Percentiles rank a stretch among this genome's conserved stretches.
These are phyloP conservation scores for Xylariomycetidae sp. DNA, from an alignment of 2,329 filamentous ascomycete genomes.

Conservation along the genomic window DNA sequence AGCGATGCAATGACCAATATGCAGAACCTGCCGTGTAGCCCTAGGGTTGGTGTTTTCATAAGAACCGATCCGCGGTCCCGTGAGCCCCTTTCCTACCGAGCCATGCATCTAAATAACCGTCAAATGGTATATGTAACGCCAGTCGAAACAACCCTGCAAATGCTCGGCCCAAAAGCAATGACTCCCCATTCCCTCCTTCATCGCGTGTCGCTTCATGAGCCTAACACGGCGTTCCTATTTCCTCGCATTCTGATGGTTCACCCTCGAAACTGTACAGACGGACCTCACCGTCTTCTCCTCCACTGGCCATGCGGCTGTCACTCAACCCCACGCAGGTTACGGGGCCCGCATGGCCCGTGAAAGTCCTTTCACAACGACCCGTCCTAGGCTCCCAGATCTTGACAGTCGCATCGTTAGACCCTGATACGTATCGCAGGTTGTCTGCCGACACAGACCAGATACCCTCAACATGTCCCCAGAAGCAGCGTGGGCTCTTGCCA, in stretches of 20 bases:
- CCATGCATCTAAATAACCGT: constrained; percentile 4
- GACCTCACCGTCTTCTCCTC: constrained; percentile 89
- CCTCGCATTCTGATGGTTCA: constrained; percentile 36
- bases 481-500: constrained; percentile 78
- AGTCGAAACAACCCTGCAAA: neutral
- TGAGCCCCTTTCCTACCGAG: no score
- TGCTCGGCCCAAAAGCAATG: no score
- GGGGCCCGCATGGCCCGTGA: constrained; percentile 82
- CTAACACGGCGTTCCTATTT: constrained; percentile 45
- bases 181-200: no score
- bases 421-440: constrained; percentile 79
- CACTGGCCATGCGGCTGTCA: constrained; percentile 83
- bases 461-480: constrained; percentile 95
- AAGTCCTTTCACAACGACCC: constrained; percentile 86
- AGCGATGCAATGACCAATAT: no score
- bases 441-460: constrained; percentile 92
- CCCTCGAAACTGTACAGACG: constrained; percentile 72
- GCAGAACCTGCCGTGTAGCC: no score
- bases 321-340: constrained; percentile 91
- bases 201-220: no score
- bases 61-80: no score
- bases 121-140: constrained; percentile 5
- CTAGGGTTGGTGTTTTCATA: no score
- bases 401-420: constrained; percentile 88
- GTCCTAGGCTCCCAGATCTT: constrained; percentile 92